Base-by-base conservation (phyloP, 2,329 filamentous ascomycete species). In the Coniochaeta prunicola region DNA sequence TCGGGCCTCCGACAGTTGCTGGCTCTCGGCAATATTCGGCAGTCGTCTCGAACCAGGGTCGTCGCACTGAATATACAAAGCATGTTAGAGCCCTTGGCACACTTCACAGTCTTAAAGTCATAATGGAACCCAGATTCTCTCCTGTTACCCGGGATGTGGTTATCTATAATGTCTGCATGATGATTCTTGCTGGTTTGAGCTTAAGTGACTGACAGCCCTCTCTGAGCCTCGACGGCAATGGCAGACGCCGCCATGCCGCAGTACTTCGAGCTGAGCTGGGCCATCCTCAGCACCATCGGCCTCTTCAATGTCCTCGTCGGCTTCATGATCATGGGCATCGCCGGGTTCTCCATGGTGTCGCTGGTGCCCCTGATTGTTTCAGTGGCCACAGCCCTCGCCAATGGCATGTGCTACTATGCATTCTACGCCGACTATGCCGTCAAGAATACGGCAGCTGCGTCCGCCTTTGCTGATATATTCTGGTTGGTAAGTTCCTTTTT, bases 231-330 rank as follows among this genome's bases (percentile, higher is more conserved):
- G 34, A 9, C 6, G 15, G 2, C 28, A 31, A 21, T 15, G 30
- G 30, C 24, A 36, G 45, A 56, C 15, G 56, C 58, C 38, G 7
- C 57, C 59, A 58, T 64, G 50, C 5, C 63, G 2, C 59, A 71
- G 4, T 77, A 76, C 58, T 77, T 72, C 59, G 75, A 77, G 65
- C 66, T 73, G 59, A 73, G 74, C 66, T 77, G 75, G 75, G 70
- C 74, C 21, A 76, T 77, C 31, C 70, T 79, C 58, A 78, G 74
- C 65, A 74, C 72, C 53, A 72, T 78, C 60, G 74, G 76, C 31
- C 62, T 75, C n/a, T 65, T 69, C 21, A 76, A 74, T 59, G 65
- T 74, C 28, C 61, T 77, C 31, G 72, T 76, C 45, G 72, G 74
- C 2, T 58, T 72, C 26, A 65, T 75, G 58, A 68, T 77, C 15